Base-by-base conservation (phyloP, 192 early-diverging fungal genomes). In the Lunasporangiospora selenospora region DNA sequence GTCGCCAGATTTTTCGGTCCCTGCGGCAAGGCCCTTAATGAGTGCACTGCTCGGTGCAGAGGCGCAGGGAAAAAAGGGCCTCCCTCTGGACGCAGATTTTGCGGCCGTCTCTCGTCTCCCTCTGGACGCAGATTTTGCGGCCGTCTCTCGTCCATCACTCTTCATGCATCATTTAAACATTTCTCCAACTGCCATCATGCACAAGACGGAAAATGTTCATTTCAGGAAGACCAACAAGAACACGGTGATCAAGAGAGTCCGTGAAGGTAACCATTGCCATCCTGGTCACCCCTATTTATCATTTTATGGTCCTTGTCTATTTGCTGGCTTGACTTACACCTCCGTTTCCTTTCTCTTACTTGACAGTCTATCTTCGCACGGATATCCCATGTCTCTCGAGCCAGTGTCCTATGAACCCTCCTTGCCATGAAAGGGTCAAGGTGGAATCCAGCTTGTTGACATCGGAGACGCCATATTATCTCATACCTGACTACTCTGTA, bases 331-430 rank as follows among this genome's bases (percentile, higher is more conserved):
- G 21, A 30, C 36, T 23, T 3, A n/a, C n/a, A 21, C 0, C 29
- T 31, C 10, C 27, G 16, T 29, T 3, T 57, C 10, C 15, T 41
- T 8, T 43, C 7, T 37, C 1, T 42, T n/a, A 13, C 18, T 24
- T 3, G 38, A 33, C 41, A 86, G 84, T 80, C 26, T 86, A 86
- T 49, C 48, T 86, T n/a, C 82, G 84, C 19, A 61, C 58, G 33
- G 85, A 87, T 53, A 83, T 87, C 31, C 80, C 85, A 12, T 87
- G 85, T 41, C 67, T 84, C 4, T 78, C 82, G 10, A 77, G 58
- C 8, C 46, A 58, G 13, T 87, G 85, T 56, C 52, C 61, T 7
- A 23, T 50, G 10, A 59, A 53, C 23, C 76, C 71, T 27, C 54
- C 53, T 4, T 83, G 77, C 26, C 65, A 83, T 31, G 48, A 45